Base-by-base conservation (phyloP, 2,329 filamentous ascomycete species). In the Pestalotiopsis sp. region DNA sequence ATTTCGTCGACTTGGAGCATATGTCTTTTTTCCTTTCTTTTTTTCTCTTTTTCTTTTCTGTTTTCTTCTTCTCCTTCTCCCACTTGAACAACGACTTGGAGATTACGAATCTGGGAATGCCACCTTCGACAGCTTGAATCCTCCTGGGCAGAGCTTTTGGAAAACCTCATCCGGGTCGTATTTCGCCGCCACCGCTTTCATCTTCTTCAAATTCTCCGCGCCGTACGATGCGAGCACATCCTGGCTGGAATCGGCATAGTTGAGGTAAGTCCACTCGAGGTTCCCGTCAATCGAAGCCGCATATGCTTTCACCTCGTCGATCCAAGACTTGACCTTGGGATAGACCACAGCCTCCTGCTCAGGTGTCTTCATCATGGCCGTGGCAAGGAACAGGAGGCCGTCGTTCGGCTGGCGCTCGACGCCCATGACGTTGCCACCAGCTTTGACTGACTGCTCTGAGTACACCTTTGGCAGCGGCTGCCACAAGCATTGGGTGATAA, bases 101-200 rank as follows among this genome's bases (percentile, higher is more conserved):
- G 23, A 58, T 59, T 14, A 23, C 17, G 27, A 14, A 14, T 5
- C 36, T 20, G 4, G 20, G 27, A 23, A 11, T 13, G 17, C 49
- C 2, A 69, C 69, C 14, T 56, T 56, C 12, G 68, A 65, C 11
- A 73, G 72, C 65, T 74, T 73, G 36, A 68, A 72, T 6, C 73
- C 73, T 17, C 73, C 72, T 31, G 71, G 72, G 31, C 73, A 73
- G 41, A 72, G 52, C 14, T 72, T 64, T 59, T 73, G 73, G 25
- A 73, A 74, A 12, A 74, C 69, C 4, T 68, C 66, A 2, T 67
- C 59, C 3, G 73, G 73, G 67, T 80, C 68, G 76, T 83, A 72
- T 74, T 81, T 72, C 72, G 82, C 65, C 71, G 81, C 69, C 72
- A 78, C 68, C 74, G 78, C 66, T 49, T 68, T 70, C 63, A 74